These are phyloP conservation scores for Plasmodium ovale DNA, from an alignment of 169 alveolate species.

Conservation along the genomic window DNA sequence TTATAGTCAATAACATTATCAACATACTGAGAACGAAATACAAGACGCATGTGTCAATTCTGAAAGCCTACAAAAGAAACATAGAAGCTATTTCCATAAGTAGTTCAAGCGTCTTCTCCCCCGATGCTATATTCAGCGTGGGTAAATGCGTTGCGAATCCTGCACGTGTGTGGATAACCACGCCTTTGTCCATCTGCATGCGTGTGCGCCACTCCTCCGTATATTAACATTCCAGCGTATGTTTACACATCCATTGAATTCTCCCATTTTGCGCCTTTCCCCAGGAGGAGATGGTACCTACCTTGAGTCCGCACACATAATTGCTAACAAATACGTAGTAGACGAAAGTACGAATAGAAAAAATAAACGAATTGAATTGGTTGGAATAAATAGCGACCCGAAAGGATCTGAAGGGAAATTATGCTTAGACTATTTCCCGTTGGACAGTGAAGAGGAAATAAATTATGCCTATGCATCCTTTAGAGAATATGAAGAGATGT, in stretches of 20 bases:
- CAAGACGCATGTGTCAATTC: conserved; percentile 31
- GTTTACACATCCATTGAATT: background rate
- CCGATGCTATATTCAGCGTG: conserved; percentile 71
- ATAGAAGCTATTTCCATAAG: conserved; percentile 41
- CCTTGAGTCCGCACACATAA: conserved; percentile 61
- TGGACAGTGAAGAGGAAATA: background rate
- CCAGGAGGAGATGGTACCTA: conserved; percentile 72
- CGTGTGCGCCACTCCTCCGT: background rate
- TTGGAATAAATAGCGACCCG: conserved; percentile 70
- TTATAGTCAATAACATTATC: conserved; percentile 53
- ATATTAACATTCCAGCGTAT: background rate
- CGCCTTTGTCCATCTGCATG: background rate
- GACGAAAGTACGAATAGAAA: conserved; percentile 15
- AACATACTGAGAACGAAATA: conserved; percentile 40
- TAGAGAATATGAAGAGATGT: conserved; percentile 31
- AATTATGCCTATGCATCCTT: conserved; percentile 34
- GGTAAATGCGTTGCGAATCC: conserved; percentile 13
- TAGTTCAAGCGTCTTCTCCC: conserved; percentile 63
- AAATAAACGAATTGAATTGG: conserved; percentile 34
- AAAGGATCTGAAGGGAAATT: conserved; percentile 66
- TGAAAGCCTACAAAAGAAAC: conserved; percentile 59
- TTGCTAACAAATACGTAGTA: conserved; percentile 42
- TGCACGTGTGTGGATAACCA: background rate
- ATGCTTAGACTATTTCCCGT: conserved; percentile 25
- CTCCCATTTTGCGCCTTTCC: background rate